Evolutionary conservation across 768 basidiomycete genomes (phyloP), one percentile per base, ranked within the genome.

Genomic region (Mycena olivaceomarginata): DNA sequence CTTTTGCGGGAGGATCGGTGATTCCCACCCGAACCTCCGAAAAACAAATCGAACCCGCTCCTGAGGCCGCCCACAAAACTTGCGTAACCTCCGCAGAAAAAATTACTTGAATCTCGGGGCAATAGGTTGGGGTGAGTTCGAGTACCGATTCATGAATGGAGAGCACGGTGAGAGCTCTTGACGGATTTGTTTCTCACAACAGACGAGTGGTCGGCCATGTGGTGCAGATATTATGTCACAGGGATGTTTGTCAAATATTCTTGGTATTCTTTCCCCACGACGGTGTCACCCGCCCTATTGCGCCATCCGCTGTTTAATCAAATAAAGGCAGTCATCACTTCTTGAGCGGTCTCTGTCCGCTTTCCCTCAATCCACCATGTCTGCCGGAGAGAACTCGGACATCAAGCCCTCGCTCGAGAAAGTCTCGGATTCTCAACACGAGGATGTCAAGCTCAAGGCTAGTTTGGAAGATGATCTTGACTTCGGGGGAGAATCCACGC

Each of bases 401-500:
- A 43, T 37, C 20, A 78, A 75, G 67, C 13, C 67, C 37, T 75
- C 78, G 41, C 78, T 79, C 66, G 78, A 79, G 62, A 79, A 79
- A 60, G 67, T 15, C 25, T 57, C 67, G 59, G 67, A 67, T 37
- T 59, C 74, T 12, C 70, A 75, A 53, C 3, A 82, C 6, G 77
- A 79, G 11, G 82, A 75, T 22, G 57, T 70, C 25, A 74, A 66
- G 16, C 43, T 67, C 53, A 72, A 77, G 57, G 10, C 59, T 22
- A 70, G 56, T 43, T 68, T 70, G 2, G 66, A 69, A 31, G 74
- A 76, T 3, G 59, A 66, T 4, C 48, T 84, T 39, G 88, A 89
- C 72, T 90, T 90, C 77, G 90, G 87, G 16, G 89, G 88, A 25
- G 89, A 91, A 46, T 85, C 86, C 0, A 83, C 79, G 12, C 87